Evolutionary conservation across 139 green algal genomes (phyloP).

Genomic region (Penium margaritaceum): DNA sequence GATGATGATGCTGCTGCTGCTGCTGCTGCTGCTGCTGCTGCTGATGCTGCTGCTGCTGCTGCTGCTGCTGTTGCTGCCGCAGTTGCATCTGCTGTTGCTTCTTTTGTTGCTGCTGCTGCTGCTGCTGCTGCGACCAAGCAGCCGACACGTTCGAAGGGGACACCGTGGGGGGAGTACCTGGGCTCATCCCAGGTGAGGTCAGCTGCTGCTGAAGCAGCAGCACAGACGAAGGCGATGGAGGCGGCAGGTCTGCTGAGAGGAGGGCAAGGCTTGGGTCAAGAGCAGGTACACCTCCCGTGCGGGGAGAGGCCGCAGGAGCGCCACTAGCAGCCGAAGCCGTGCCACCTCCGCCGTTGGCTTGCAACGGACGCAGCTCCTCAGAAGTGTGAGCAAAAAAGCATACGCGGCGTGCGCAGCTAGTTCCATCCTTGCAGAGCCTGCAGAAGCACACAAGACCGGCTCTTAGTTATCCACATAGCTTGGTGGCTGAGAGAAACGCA

Average conservation of each 20-base stretch:
- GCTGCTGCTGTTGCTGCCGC: no score
- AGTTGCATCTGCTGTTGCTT: no score
- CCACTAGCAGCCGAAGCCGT: no score
- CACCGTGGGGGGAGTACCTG: background rate
- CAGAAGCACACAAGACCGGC: background rate
- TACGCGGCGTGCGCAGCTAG: constrained; percentile 72
- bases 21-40: no score
- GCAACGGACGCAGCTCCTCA: constrained; percentile 61
- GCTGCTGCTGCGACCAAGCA: constrained; percentile 7
- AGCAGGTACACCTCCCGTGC: background rate
- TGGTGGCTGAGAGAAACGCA: background rate
- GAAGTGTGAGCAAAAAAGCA: constrained; percentile 94
- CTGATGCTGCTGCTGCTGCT: no score
- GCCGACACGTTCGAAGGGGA: background rate
- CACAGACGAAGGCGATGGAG: constrained; percentile 28
- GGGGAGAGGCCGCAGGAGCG: no score
- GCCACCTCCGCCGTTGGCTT: background rate
- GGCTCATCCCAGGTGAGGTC: background rate
- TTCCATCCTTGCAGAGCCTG: constrained; percentile 82
- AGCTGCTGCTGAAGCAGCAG: constrained; percentile 13
- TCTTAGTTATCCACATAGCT: background rate
- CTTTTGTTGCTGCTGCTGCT: no score
- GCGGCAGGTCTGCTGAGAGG: constrained; percentile 25
- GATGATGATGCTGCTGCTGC: no score
- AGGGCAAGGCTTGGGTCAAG: constrained; percentile 39